Percentiles rank a stretch among this genome's conserved stretches.
These are phyloP conservation scores for Hygrophila difformis DNA, from an alignment of 257 asterid species.

Conservation along the genomic window DNA sequence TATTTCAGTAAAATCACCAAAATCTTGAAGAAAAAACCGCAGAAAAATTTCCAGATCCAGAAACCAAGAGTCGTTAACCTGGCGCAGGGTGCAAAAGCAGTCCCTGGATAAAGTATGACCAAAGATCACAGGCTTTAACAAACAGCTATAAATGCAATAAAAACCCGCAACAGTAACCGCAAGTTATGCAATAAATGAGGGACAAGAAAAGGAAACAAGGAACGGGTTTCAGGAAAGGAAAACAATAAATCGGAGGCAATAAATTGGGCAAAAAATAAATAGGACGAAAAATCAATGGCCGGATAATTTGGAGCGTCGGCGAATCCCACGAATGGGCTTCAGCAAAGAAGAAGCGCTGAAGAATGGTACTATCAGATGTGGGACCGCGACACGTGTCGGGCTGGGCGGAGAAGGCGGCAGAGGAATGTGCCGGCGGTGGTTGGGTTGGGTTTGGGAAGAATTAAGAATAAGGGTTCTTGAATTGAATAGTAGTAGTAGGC, in stretches of 20 bases:
- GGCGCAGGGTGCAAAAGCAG: constrained; percentile 3
- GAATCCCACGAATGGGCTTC: no score
- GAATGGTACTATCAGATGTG: constrained; percentile 12
- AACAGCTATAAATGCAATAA: constrained; percentile 27
- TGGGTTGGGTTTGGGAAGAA: constrained; percentile 9
- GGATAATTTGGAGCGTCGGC: constrained; percentile 38
- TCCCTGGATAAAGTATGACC: constrained; percentile 25
- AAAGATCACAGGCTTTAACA: constrained; percentile 22
- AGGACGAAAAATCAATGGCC: constrained; percentile 23
- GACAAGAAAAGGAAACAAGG: not conserved
- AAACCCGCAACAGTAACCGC: constrained; percentile 17
- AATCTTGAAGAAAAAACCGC: not conserved
- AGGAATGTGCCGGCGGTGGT: constrained; percentile 30
- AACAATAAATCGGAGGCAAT: not conserved
- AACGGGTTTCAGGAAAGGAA: not conserved
- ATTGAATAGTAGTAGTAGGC: no score
- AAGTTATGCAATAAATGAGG: constrained; percentile 7
- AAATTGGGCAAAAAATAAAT: not conserved
- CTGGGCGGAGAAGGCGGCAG: not conserved
- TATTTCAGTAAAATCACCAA: constrained; percentile 5
- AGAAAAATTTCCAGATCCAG: constrained; percentile 11
- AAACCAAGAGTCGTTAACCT: constrained; percentile 7
- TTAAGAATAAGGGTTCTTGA: no score
- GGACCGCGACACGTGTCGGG: constrained; percentile 42
- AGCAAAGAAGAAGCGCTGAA: not conserved